A percentile compares a stretch with the other conserved stretches of the same genome.
Conservation (phyloP, 116 monocot species). For the Iris pallida region DNA sequence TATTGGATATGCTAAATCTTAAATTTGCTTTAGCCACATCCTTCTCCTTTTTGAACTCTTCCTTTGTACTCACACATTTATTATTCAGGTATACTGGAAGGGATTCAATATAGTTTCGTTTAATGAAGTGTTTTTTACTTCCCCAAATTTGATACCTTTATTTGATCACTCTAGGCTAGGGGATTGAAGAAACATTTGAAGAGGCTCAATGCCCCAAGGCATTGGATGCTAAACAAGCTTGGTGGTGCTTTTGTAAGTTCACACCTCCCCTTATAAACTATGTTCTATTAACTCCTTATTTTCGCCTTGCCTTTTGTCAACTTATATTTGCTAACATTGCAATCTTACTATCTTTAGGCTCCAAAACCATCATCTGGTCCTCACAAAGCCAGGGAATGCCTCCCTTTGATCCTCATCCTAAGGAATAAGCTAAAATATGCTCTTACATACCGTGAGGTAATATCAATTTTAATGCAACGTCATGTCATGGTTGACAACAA, state of each 20-base stretch:
- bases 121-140: too few species aligned
- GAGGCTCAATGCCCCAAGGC: constrained; percentile 69
- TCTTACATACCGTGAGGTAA: constrained; percentile 47
- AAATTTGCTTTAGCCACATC: too few species aligned
- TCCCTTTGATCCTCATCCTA: constrained; percentile 59
- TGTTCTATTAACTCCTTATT: neutral
- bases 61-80: too few species aligned
- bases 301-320: neutral
- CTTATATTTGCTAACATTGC: neutral
- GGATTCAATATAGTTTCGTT: too few species aligned
- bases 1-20: too few species aligned
- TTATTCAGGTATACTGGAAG: too few species aligned
- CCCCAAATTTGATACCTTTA: too few species aligned
- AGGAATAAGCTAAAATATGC: constrained; percentile 69
- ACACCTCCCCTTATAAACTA: neutral
- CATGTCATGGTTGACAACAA: constrained; percentile 61
- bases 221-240: constrained; percentile 47
- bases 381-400: constrained; percentile 63
- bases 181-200: constrained; percentile 72
- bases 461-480: constrained; percentile 59
- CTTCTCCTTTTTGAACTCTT: too few species aligned
- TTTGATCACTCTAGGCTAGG: constrained; percentile 32
- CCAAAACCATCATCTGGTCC: constrained; percentile 71
- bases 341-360: constrained; percentile 21
- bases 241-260: constrained; percentile 47